Percentiles rank a stretch among this genome's conserved stretches.
Conservation (phyloP, 805 yeast genomes). For the Hanseniaspora meyeri region DNA sequence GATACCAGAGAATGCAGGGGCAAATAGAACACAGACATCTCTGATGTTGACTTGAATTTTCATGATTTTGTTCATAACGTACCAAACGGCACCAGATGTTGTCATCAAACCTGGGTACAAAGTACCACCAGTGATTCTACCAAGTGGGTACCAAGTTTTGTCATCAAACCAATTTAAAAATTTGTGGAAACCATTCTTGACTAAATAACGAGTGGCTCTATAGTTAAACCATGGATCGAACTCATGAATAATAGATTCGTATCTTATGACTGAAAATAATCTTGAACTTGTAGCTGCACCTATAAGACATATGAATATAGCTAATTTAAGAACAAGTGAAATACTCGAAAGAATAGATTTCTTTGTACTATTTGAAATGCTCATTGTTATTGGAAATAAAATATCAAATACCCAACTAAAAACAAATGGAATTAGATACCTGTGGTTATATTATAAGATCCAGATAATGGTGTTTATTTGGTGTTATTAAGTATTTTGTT, state of each 20-base stretch:
- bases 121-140: slow-evolving; percentile 98
- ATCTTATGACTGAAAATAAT: slow-evolving; percentile 88
- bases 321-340: slow-evolving; percentile 35
- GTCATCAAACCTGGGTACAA: slow-evolving; percentile 97
- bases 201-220: slow-evolving; percentile 89
- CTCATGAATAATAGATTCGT: slow-evolving; percentile 94
- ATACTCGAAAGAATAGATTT: slow-evolving; percentile 2
- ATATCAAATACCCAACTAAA: background rate
- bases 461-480: background rate
- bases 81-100: slow-evolving; percentile 85
- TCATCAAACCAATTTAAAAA: slow-evolving; percentile 98
- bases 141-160: slow-evolving; percentile 97
- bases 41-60: slow-evolving; percentile 87
- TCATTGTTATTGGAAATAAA: background rate
- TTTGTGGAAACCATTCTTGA: slow-evolving; percentile 70
- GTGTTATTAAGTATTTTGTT: background rate
- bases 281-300: slow-evolving; percentile 89
- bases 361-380: background rate
- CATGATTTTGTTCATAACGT: slow-evolving; percentile 43
- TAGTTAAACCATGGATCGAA: slow-evolving; percentile 95
- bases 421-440: too few species aligned
- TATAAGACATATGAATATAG: slow-evolving; percentile 64
- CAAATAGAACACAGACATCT: slow-evolving; percentile 87
- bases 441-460: background rate
- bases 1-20: slow-evolving; percentile 89